Base-by-base conservation (phyloP, 805 yeast species). In the Yamadazyma scolyti region DNA sequence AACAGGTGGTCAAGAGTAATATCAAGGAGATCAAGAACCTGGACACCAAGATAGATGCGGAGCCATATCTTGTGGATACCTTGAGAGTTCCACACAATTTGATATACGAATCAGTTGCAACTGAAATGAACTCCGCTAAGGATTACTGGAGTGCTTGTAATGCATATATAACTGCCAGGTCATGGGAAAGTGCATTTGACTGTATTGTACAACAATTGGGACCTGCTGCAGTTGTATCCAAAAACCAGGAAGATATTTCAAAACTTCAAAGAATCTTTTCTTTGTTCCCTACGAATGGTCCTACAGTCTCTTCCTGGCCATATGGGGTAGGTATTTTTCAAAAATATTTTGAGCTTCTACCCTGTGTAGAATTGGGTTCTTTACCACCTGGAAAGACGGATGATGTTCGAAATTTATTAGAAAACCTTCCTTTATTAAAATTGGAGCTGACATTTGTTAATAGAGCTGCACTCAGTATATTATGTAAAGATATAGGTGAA, bases 221-320 rank as follows among this genome's bases (percentile, higher is more conserved):
- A 0, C 97, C 97, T 6, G 52, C 56, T 9, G 72, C 80, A 3
- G 74, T 89, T 1, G 71, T 79, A 10, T 64, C 72, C n/a, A 69
- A 72, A 34, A 57, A 52, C 9, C 5, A 40, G 25, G 20, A 27
- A 1, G 60, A 65, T 13, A 69, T 61, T 3, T 42, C 52, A 23
- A 50, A 60, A 15, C 67, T 75, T 20, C 38, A 53, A 14, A 53
- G 51, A 11, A 54, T 82, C 7, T 46, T 73, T 25, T 33, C 48
- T 2, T 37, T 50, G 37, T 72, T 73, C 52, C 81, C 79, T 9
- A 56, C 53, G 21, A 46, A 47, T 1, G 63, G 66, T 6, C 40
- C 41, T 15, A 54, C 50, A 15, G 58, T 73, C 9, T 53, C 71
- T 3, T 62, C 60, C 23, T 81, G 83, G 82, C 54, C 61, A 13